Evolutionary conservation across 495 filamentous ascomycete genomes (phyloP), one percentile per base, ranked within the genome.

Genomic region (Penicillium psychrofluorescens): DNA sequence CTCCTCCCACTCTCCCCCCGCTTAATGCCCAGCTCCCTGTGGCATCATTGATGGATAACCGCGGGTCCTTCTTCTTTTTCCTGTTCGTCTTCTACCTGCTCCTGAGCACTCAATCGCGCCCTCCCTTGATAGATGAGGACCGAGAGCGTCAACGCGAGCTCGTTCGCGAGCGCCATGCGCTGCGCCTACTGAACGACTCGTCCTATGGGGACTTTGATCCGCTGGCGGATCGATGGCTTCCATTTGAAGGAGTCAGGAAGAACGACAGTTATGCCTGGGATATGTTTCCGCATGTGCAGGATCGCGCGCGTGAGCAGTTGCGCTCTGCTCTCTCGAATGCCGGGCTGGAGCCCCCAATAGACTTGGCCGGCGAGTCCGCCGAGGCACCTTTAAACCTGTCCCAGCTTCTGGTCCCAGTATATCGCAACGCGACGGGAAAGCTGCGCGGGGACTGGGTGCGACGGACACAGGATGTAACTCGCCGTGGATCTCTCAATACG

Each of bases 371-470:
- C 22, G 22, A 56, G 50, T 74, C 67, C 54, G 36, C 56, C 14
- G 66, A 72, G 52, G 68, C 59, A 46, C 59, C 57, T 11, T 55
- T 61, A 54, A 70, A 65, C 55, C 63, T 66, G 37, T 71, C 53
- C 49, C 63, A 55, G 41, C 59, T 68, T 41, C 66, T 54, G 59
- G 57, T 71, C 7, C 71, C 78, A 1, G 58, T 88, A 11, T 95
- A 90, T 72, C 77, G 80, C 54, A 95, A 95, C 65, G 75, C 84
- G 28, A 90, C 88, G 7, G 86, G 90, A 0, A 81, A 80, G 37
- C 70, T 92, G 14, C 70, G 73, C 14, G 90, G 90, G 9, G 69
- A 80, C 46, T 95, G 88, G 88, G 77, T 85, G 42, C 79, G 85
- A 7, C 68, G 65, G 44, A 62, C 71, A 11, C 67, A 65, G 42